Evolutionary conservation across 73 alveolate genomes (phyloP).

Genomic region (Symbiodinium pilosum): DNA sequence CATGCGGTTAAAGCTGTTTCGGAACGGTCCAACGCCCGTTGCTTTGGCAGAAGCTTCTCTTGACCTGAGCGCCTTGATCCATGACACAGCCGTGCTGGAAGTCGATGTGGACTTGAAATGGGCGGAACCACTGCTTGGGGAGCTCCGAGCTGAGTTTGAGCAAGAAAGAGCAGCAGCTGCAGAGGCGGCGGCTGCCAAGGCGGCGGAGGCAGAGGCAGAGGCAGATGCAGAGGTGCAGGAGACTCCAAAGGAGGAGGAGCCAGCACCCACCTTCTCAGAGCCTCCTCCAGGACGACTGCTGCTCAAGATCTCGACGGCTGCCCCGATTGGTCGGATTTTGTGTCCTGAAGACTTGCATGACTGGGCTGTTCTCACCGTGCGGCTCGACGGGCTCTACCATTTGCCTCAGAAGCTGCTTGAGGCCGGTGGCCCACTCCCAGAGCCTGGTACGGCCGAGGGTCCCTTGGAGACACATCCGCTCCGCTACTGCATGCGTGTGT

Average conservation of each 20-base stretch:
- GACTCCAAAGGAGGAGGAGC: neutral
- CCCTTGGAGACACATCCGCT: slow-evolving; percentile 62
- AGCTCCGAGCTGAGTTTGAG: slow-evolving; percentile 73
- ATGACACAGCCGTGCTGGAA: slow-evolving; percentile 71
- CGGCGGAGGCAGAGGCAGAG: slow-evolving; percentile 53
- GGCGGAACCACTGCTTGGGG: slow-evolving; percentile 39
- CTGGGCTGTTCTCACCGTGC: neutral
- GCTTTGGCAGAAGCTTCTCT: slow-evolving; percentile 41
- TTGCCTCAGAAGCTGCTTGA: slow-evolving; percentile 60
- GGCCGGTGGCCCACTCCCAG: slow-evolving; percentile 83
- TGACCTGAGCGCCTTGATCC: slow-evolving; percentile 39
- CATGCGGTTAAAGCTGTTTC: slow-evolving; percentile 42
- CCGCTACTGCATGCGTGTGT: slow-evolving; percentile 38
- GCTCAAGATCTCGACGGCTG: slow-evolving; percentile 73
- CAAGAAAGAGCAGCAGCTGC: slow-evolving; percentile 33
- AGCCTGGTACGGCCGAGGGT: slow-evolving; percentile 63
- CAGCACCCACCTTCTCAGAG: slow-evolving; percentile 18
- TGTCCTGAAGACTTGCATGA: slow-evolving; percentile 53
- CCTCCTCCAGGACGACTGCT: slow-evolving; percentile 41
- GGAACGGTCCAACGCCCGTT: slow-evolving; percentile 12
- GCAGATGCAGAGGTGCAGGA: slow-evolving; percentile 17
- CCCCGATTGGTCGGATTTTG: slow-evolving; percentile 72
- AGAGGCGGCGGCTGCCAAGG: slow-evolving; percentile 62
- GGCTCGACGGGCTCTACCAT: slow-evolving; percentile 54
- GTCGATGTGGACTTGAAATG: slow-evolving; percentile 37